Evolutionary conservation across 2,329 filamentous ascomycete genomes (phyloP).

Genomic region (Claviceps monticola): DNA sequence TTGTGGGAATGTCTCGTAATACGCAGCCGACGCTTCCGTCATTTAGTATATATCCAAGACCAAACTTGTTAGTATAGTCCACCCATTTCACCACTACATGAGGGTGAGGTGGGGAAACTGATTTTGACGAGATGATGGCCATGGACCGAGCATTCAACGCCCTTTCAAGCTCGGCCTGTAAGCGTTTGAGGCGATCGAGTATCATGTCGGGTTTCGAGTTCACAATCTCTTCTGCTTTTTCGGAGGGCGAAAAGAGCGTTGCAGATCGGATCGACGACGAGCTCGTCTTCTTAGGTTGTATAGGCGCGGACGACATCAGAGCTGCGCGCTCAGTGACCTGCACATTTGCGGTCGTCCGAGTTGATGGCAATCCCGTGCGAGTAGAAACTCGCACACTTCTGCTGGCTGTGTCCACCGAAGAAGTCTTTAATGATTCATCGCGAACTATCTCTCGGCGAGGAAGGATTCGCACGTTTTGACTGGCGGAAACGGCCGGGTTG

Average conservation of each 20-base stretch:
- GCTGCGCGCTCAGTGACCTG: conserved; percentile 18
- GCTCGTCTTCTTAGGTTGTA: conserved; percentile 14
- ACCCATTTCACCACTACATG: conserved; percentile 69
- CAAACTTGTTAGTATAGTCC: conserved; percentile 78
- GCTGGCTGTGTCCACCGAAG: conserved; percentile 9
- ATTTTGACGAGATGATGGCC: conserved; percentile 43
- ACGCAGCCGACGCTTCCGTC: conserved; percentile 69
- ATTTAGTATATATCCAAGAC: conserved; percentile 70
- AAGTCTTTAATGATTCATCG: conserved; percentile 13
- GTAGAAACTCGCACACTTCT: conserved; percentile 17
- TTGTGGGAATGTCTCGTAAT: conserved; percentile 40
- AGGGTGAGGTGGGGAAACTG: conserved; percentile 40
- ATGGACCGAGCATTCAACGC: conserved; percentile 50
- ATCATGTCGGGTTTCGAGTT: conserved; percentile 45
- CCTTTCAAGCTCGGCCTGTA: conserved; percentile 48
- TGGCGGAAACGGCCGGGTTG: conserved; percentile 12
- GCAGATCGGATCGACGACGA: conserved; percentile 22
- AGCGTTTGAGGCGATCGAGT: conserved; percentile 37
- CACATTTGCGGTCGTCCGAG: conserved; percentile 14
- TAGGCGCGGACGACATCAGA: conserved; percentile 13
- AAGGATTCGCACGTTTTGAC: conserved; percentile 18
- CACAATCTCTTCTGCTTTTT: conserved; percentile 34
- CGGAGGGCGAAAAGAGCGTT: conserved; percentile 42
- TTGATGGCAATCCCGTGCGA: conserved; percentile 15
- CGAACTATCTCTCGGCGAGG: conserved; percentile 15